These are phyloP conservation scores for Leccinum broughii DNA, from an alignment of 768 basidiomycete species.

Conservation along the genomic window DNA sequence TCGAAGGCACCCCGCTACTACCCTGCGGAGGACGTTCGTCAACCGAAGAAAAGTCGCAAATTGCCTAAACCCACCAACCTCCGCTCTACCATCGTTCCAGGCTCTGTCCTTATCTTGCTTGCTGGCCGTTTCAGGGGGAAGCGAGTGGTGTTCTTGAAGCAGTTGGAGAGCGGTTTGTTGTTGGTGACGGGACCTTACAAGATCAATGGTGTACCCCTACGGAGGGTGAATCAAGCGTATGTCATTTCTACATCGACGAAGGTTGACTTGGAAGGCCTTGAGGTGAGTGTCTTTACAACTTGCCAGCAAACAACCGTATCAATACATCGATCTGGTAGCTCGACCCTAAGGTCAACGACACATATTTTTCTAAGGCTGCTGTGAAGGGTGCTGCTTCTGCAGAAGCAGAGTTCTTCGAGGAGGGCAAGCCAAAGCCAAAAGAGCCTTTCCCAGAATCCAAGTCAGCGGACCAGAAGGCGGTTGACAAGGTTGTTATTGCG, in stretches of 20 bases:
- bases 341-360: slow-evolving; percentile 88
- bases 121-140: slow-evolving; percentile 98
- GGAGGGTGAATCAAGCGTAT: slow-evolving; percentile 98
- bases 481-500: slow-evolving; percentile 77
- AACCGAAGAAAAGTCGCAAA: slow-evolving; percentile 93
- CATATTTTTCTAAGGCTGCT: slow-evolving; percentile 86
- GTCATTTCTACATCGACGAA: slow-evolving; percentile 98
- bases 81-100: slow-evolving; percentile 87
- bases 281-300: slow-evolving; percentile 50
- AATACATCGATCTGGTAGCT: slow-evolving; percentile 47
- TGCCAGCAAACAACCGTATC: neutral
- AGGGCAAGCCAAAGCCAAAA: slow-evolving; percentile 89
- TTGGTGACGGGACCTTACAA: slow-evolving; percentile 98
- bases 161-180: slow-evolving; percentile 86
- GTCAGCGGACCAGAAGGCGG: slow-evolving; percentile 86
- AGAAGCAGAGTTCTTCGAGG: slow-evolving; percentile 96
- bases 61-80: slow-evolving; percentile 73
- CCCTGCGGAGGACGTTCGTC: slow-evolving; percentile 90
- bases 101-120: slow-evolving; percentile 92
- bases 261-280: slow-evolving; percentile 73
- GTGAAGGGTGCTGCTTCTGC: slow-evolving; percentile 73
- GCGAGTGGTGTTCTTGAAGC: slow-evolving; percentile 98
- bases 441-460: slow-evolving; percentile 84
- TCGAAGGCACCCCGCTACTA: slow-evolving; percentile 88
- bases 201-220: slow-evolving; percentile 96